A percentile compares a stretch with the other conserved stretches of the same genome.
These are phyloP conservation scores for Phytopythium chamaehyphon DNA, from an alignment of 352 stramenopile species.

Conservation along the genomic window DNA sequence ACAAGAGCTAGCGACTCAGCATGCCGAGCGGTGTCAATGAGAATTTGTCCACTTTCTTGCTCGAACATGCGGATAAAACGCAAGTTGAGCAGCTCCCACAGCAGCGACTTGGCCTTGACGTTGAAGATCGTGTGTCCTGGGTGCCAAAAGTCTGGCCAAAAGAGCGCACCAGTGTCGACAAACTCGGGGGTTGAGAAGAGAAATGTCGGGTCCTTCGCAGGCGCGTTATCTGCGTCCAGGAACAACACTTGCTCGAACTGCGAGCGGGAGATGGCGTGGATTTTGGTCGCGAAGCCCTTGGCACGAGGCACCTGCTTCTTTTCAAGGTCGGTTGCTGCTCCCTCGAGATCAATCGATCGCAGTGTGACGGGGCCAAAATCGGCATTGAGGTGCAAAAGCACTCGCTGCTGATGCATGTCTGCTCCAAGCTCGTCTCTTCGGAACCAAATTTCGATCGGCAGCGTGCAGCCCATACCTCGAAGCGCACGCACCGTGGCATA, in stretches of 20 bases:
- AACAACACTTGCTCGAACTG: slow-evolving; percentile 47
- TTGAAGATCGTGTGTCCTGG: slow-evolving; percentile 57
- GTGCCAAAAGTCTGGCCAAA: slow-evolving; percentile 69
- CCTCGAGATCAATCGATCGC: slow-evolving; percentile 14
- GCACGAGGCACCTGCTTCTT: slow-evolving; percentile 14
- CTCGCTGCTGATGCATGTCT: slow-evolving; percentile 12
- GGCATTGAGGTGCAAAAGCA: slow-evolving; percentile 13
- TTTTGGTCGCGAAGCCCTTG: slow-evolving; percentile 44
- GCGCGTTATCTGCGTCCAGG: slow-evolving; percentile 59
- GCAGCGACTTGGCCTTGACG: slow-evolving; percentile 37
- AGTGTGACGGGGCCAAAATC: slow-evolving; percentile 20
- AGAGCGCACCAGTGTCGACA: slow-evolving; percentile 34
- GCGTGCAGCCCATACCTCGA: slow-evolving; percentile 27
- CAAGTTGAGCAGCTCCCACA: slow-evolving; percentile 48
- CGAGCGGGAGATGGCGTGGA: slow-evolving; percentile 47
- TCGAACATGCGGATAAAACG: slow-evolving; percentile 62
- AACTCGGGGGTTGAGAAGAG: slow-evolving; percentile 45
- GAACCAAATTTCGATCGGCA: slow-evolving; percentile 70
- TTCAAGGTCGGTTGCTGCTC: too few relatives aligned
- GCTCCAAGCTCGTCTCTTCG: slow-evolving; percentile 28
- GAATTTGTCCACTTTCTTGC: slow-evolving; percentile 59
- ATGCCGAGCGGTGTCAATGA: slow-evolving; percentile 41
- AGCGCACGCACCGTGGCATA: slow-evolving; percentile 36
- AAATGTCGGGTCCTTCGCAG: slow-evolving; percentile 48
- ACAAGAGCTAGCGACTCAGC: slow-evolving; percentile 25